Evolutionary conservation across 805 yeast genomes (phyloP).

Genomic region (Starmerella davenportii): DNA sequence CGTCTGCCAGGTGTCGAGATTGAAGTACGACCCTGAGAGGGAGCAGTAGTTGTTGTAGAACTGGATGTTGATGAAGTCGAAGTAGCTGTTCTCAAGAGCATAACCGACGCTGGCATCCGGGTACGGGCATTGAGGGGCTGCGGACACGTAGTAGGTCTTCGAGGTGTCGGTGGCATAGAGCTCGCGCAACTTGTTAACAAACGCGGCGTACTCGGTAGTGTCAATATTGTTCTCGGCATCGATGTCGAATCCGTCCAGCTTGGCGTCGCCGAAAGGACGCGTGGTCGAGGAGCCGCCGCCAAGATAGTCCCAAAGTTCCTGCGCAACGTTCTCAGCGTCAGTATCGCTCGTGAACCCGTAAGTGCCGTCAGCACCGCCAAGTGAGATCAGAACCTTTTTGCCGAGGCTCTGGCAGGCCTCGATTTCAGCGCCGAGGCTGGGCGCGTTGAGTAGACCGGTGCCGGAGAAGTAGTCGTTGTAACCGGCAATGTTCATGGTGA

Average conservation of each 20-base stretch:
- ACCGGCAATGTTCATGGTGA: conserved; percentile 41
- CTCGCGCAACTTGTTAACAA: conserved; percentile 33
- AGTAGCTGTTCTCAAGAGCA: conserved; percentile 43
- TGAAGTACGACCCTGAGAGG: conserved; percentile 28
- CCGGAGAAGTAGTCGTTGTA: conserved; percentile 21
- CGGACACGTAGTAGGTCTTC: conserved; percentile 55
- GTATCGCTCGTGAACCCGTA: conserved; percentile 36
- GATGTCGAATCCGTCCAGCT: conserved; percentile 69
- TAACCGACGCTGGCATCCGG: conserved; percentile 61
- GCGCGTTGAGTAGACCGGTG: conserved; percentile 30
- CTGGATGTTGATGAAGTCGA: conserved; percentile 74
- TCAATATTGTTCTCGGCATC: conserved; percentile 43
- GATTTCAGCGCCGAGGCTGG: conserved; percentile 41
- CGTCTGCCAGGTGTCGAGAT: conserved; percentile 55
- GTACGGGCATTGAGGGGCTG: conserved; percentile 84
- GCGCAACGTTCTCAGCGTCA: conserved; percentile 43
- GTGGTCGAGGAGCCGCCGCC: conserved; percentile 30
- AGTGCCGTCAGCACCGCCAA: conserved; percentile 53
- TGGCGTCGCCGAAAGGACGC: conserved; percentile 50
- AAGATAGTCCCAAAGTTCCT: conserved; percentile 34
- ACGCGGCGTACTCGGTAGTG: conserved; percentile 47
- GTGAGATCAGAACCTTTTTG: conserved; percentile 54
- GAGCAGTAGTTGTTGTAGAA: conserved; percentile 76
- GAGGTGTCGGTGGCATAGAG: conserved; percentile 31
- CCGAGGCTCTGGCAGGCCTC: conserved; percentile 61